Conservation (phyloP, 73 alveolate genomes). For the Stentor roeselii region DNA sequence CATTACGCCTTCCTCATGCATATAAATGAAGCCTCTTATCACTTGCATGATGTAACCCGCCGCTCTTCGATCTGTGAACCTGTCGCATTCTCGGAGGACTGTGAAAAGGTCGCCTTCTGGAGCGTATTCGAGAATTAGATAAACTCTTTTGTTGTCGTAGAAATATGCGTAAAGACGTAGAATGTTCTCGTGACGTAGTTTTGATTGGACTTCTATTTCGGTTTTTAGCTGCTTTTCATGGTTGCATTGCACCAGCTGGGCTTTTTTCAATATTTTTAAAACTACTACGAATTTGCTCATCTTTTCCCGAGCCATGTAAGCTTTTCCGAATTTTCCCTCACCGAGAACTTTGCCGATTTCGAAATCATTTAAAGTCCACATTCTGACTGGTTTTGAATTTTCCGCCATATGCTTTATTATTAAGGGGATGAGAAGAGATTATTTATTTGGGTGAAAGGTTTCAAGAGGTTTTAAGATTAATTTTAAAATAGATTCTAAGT, state of each 20-base stretch:
- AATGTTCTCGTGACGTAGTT: constrained; percentile 79
- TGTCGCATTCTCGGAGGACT: constrained; percentile 36
- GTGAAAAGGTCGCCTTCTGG: constrained; percentile 86
- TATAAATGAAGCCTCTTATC: constrained; percentile 71
- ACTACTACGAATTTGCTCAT: constrained; percentile 76
- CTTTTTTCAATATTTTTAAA: constrained; percentile 68
- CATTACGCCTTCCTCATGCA: constrained; percentile 72
- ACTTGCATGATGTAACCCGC: constrained; percentile 68
- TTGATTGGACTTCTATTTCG: constrained; percentile 90
- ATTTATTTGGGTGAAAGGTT: too few relatives aligned
- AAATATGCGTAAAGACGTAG: constrained; percentile 80
- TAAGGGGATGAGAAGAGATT: too few relatives aligned
- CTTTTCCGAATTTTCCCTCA: constrained; percentile 71
- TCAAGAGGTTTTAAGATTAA: too few relatives aligned
- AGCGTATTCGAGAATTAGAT: constrained; percentile 89
- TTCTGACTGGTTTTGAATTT: background rate
- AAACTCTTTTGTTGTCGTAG: constrained; percentile 87
- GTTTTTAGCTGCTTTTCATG: constrained; percentile 80
- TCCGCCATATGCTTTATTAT: background rate
- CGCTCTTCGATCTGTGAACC: constrained; percentile 43
- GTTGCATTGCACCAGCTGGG: constrained; percentile 46
- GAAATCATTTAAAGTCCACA: constrained; percentile 44
- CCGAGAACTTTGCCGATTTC: constrained; percentile 66
- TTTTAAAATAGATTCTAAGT: too few relatives aligned
- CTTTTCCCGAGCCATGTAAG: constrained; percentile 71